These are phyloP conservation scores for Suillus bovinus DNA, from an alignment of 768 basidiomycete genomes.

Conservation along the genomic window DNA sequence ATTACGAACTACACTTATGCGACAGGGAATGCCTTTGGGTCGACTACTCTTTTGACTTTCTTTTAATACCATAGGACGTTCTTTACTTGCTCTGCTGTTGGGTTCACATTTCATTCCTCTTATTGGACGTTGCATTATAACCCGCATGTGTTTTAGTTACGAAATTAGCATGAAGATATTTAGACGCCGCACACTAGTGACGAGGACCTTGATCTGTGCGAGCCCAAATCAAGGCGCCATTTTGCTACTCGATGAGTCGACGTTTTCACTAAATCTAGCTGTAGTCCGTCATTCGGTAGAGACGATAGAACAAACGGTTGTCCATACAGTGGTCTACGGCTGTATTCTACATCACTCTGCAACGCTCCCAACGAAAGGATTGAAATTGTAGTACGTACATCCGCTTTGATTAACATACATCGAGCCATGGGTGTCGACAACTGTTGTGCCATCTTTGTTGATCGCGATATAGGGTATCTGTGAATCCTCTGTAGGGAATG, in stretches of 20 bases:
- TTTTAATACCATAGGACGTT: constrained; percentile 9
- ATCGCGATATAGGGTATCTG: constrained; percentile 26
- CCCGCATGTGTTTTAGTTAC: constrained; percentile 10
- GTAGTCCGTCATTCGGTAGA: too few species aligned
- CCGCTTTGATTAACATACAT: constrained; percentile 22
- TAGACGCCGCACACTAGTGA: too few species aligned
- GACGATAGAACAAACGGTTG: too few species aligned
- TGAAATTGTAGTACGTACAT: constrained; percentile 30
- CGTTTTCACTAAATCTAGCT: too few species aligned
- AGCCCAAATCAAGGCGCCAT: too few species aligned
- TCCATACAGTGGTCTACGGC: too few species aligned
- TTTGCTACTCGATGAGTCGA: too few species aligned
- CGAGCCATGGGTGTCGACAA: constrained; percentile 17
- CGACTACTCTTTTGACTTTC: background rate
- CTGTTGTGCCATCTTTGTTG: constrained; percentile 18
- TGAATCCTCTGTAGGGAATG: constrained; percentile 22
- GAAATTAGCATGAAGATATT: background rate
- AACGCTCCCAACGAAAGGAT: constrained; percentile 24
- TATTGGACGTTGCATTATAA: constrained; percentile 8
- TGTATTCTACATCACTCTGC: background rate
- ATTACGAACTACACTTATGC: constrained; percentile 7
- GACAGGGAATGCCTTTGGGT: constrained; percentile 1
- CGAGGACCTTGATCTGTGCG: too few species aligned
- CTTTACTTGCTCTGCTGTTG: constrained; percentile 10
- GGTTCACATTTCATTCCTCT: constrained; percentile 5